These are phyloP conservation scores for Aristolochia contorta DNA, from an alignment of 164 flowering plant genomes.

Conservation along the genomic window DNA sequence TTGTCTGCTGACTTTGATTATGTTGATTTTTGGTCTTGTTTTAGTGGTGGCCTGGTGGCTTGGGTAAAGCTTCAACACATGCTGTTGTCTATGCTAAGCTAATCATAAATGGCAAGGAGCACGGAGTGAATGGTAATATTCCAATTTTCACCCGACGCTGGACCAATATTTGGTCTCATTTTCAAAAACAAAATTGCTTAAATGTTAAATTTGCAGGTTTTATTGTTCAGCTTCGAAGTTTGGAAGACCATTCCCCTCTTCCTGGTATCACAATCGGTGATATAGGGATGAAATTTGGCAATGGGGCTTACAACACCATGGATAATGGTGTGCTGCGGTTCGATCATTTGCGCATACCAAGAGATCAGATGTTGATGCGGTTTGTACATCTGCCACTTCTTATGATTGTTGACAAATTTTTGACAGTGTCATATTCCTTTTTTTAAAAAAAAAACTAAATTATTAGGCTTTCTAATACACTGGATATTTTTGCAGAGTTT, in stretches of 20 bases:
- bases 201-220: conserved; percentile 43
- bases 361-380: conserved; percentile 97
- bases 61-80: conserved; percentile 93
- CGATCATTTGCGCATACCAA: conserved; percentile 89
- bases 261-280: conserved; percentile 92
- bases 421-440: neutral
- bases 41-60: conserved; percentile 99
- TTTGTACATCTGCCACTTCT: conserved; percentile 17
- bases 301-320: conserved; percentile 91
- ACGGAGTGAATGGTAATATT: conserved; percentile 78
- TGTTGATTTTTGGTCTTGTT: conserved; percentile 2
- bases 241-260: conserved; percentile 88
- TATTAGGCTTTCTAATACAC: neutral
- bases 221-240: conserved; percentile 84
- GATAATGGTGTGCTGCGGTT: conserved; percentile 91
- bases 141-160: neutral
- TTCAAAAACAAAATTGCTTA: neutral
- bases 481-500: conserved; percentile 40
- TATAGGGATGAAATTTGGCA: conserved; percentile 97
- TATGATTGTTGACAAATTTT: neutral
- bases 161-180: neutral
- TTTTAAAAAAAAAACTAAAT: too few species aligned
- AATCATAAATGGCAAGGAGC: conserved; percentile 52
- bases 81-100: conserved; percentile 89
- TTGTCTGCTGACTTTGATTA: neutral